A percentile compares a stretch with the other conserved stretches of the same genome.
Evolutionary conservation across 1,139 yeast genomes (phyloP).

Genomic region (Blastobotrys persicus): DNA sequence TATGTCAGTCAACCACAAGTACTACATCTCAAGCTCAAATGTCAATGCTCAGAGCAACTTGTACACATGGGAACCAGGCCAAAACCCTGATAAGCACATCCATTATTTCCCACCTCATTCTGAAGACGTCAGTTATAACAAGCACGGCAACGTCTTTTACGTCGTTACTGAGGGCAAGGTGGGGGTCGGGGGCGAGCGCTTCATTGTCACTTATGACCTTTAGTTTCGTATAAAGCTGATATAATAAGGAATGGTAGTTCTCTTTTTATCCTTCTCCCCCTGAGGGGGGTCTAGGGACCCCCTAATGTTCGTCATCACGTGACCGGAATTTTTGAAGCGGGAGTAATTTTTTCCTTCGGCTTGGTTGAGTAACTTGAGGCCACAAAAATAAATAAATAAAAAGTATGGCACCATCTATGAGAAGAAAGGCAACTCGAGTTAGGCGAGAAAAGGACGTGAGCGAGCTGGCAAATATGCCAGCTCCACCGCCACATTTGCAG

Average conservation of each 20-base stretch:
- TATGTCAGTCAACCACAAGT: conserved; percentile 6
- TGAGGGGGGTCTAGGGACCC: no score
- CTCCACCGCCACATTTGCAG: conserved; percentile 23
- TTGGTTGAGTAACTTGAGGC: no score
- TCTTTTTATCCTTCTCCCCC: no score
- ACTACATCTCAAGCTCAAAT: conserved; percentile 11
- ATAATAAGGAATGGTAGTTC: no score
- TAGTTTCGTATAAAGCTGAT: no score
- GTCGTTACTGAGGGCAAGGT: conserved; percentile 11
- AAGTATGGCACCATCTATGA: conserved; percentile 7
- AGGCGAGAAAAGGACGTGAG: conserved; percentile 5
- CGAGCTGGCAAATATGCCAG: conserved; percentile 24
- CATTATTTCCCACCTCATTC: conserved; percentile 6
- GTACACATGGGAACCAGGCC: conserved; percentile 12
- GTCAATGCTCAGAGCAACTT: conserved; percentile 5
- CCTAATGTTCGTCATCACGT: no score
- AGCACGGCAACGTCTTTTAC: conserved; percentile 8
- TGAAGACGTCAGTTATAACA: conserved; percentile 13
- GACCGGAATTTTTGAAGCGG: no score
- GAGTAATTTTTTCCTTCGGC: no score
- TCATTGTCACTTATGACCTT: conserved; percentile 12
- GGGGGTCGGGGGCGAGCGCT: no score
- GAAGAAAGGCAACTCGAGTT: background rate
- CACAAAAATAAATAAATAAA: no score
- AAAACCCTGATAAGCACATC: conserved; percentile 3